These are phyloP conservation scores for Xerocomellus amylosporus DNA, from an alignment of 768 basidiomycete genomes.

Conservation along the genomic window DNA sequence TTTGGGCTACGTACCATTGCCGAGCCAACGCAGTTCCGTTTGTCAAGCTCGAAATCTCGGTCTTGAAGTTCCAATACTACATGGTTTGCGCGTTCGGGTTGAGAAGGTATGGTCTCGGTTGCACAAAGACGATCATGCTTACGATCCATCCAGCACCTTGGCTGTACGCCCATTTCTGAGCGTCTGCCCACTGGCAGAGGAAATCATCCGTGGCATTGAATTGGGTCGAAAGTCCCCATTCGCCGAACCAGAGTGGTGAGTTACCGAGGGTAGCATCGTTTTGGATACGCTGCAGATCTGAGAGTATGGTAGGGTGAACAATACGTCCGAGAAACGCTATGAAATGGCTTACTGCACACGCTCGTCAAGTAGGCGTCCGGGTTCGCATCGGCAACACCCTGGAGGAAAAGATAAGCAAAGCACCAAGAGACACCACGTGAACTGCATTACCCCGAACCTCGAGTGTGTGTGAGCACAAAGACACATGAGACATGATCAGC, in stretches of 20 bases:
- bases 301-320: neutral
- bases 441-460: constrained; percentile 55
- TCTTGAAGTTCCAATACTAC: constrained; percentile 74
- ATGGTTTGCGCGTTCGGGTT: neutral
- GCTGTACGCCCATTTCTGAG: constrained; percentile 65
- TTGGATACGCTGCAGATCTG: constrained; percentile 61
- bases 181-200: constrained; percentile 67
- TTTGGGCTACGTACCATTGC: constrained; percentile 53
- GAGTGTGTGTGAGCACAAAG: constrained; percentile 6
- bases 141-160: constrained; percentile 67
- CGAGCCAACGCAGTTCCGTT: constrained; percentile 50
- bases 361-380: constrained; percentile 61
- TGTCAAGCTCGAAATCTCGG: constrained; percentile 49
- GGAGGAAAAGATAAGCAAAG: constrained; percentile 4
- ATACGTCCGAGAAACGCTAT: neutral
- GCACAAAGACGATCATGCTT: constrained; percentile 23
- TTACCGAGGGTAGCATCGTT: constrained; percentile 43
- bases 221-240: constrained; percentile 64
- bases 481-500: neutral
- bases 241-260: constrained; percentile 53
- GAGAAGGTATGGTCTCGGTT: neutral
- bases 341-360: constrained; percentile 59
- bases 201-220: constrained; percentile 64
- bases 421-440: neutral
- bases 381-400: constrained; percentile 71